Evolutionary conservation across 169 alveolate genomes (phyloP).

Genomic region (Babesia bigemina): DNA sequence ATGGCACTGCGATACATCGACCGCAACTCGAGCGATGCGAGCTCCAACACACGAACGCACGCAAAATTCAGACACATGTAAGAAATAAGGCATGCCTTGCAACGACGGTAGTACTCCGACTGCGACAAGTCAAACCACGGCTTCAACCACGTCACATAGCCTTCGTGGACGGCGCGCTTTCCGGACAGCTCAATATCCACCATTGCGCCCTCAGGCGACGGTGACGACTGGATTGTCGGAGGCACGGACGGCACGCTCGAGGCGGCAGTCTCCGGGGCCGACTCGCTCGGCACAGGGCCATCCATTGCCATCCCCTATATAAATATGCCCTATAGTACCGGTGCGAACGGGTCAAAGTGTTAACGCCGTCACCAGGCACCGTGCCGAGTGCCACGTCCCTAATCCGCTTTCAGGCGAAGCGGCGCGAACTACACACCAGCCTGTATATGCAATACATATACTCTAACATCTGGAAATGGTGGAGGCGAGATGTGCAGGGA

Average conservation of each 20-base stretch:
- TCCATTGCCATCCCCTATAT: not conserved
- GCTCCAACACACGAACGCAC: not conserved
- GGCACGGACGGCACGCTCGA: not conserved
- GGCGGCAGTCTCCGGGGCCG: not conserved
- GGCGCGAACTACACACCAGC: not conserved
- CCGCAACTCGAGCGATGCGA: not conserved
- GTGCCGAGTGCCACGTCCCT: not conserved
- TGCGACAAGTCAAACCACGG: conserved; percentile 36
- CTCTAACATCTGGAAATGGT: no score
- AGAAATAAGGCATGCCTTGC: conserved; percentile 44
- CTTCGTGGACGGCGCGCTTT: not conserved
- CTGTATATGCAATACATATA: not conserved
- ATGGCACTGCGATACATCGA: not conserved
- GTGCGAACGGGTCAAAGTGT: no score
- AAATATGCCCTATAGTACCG: no score
- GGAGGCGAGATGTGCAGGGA: no score
- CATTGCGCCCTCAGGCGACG: conserved; percentile 31
- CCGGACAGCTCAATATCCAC: conserved; percentile 39
- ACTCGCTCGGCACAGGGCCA: not conserved
- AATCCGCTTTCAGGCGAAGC: not conserved
- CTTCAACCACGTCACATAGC: conserved; percentile 8
- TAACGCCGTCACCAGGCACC: not conserved
- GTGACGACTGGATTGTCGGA: not conserved
- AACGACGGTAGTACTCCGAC: conserved; percentile 32
- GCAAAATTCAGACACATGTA: conserved; percentile 39